Percentiles rank a stretch among this genome's conserved stretches.
These are phyloP conservation scores for Citrus glauca DNA, from an alignment of 345 rosid species.

Conservation along the genomic window DNA sequence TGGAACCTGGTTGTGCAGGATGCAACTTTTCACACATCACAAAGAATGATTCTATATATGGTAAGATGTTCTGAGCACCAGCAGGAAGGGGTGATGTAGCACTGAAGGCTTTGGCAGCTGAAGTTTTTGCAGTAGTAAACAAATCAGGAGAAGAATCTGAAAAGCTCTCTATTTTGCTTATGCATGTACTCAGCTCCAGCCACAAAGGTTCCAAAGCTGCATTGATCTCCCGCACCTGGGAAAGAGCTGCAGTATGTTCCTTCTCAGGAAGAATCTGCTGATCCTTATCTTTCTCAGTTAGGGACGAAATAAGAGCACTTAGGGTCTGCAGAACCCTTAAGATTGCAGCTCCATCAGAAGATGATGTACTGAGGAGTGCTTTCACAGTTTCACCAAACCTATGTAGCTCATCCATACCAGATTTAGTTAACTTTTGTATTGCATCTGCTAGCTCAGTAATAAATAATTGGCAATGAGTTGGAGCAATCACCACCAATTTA, in stretches of 20 bases:
- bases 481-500: conserved; percentile 77
- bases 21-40: conserved; percentile 86
- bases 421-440: conserved; percentile 60
- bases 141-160: conserved; percentile 63
- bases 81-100: conserved; percentile 84
- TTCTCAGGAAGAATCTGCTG: conserved; percentile 45
- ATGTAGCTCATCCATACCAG: conserved; percentile 74
- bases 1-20: conserved; percentile 65
- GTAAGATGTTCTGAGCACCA: conserved; percentile 92
- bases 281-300: conserved; percentile 58
- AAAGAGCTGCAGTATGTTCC: conserved; percentile 57
- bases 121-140: conserved; percentile 33
- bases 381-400: conserved; percentile 81
- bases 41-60: conserved; percentile 91
- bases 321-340: conserved; percentile 87
- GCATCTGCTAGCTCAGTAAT: conserved; percentile 77
- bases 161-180: conserved; percentile 84
- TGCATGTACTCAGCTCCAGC: conserved; percentile 83
- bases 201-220: conserved; percentile 85
- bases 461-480: conserved; percentile 76
- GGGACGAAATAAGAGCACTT: conserved; percentile 65
- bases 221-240: conserved; percentile 64
- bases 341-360: conserved; percentile 90
- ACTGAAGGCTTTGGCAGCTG: conserved; percentile 53
- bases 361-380: conserved; percentile 67